These are phyloP conservation scores for Fonsecaea erecta DNA, from an alignment of 2,329 filamentous ascomycete genomes.

Conservation along the genomic window DNA sequence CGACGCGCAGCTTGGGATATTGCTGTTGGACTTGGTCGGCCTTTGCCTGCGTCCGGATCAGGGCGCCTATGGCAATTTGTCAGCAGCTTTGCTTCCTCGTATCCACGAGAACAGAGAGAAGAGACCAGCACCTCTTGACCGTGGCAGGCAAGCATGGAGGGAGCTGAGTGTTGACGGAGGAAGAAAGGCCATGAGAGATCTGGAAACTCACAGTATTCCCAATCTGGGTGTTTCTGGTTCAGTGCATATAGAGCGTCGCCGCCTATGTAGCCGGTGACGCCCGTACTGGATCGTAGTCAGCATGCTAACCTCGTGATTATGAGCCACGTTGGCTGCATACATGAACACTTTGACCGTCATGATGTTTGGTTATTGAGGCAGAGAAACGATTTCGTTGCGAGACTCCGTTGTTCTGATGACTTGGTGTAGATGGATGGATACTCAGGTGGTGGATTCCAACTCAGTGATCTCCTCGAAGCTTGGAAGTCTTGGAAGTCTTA, in stretches of 20 bases:
- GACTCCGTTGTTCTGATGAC: not conserved
- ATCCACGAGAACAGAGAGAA: not conserved
- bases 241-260: slow-evolving; percentile 55
- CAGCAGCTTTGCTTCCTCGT: not conserved
- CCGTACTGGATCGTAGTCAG: slow-evolving; percentile 45
- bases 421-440: not conserved
- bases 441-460: too few relatives aligned
- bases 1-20: slow-evolving; percentile 48
- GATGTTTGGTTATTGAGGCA: too few relatives aligned
- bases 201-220: slow-evolving; percentile 45
- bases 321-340: not conserved
- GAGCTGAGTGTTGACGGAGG: not conserved
- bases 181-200: not conserved
- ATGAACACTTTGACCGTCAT: slow-evolving; percentile 12
- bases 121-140: not conserved
- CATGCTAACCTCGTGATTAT: not conserved
- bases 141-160: not conserved
- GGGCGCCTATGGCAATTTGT: slow-evolving; percentile 28
- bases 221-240: slow-evolving; percentile 51
- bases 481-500: not conserved
- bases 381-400: not conserved
- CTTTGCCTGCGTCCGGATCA: slow-evolving; percentile 51
- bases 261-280: slow-evolving; percentile 59
- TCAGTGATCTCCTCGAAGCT: not conserved
- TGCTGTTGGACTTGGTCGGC: slow-evolving; percentile 45